phyloP scores from a whole-genome alignment of 495 filamentous ascomycete species.

The Letharia lupina region DNA sequence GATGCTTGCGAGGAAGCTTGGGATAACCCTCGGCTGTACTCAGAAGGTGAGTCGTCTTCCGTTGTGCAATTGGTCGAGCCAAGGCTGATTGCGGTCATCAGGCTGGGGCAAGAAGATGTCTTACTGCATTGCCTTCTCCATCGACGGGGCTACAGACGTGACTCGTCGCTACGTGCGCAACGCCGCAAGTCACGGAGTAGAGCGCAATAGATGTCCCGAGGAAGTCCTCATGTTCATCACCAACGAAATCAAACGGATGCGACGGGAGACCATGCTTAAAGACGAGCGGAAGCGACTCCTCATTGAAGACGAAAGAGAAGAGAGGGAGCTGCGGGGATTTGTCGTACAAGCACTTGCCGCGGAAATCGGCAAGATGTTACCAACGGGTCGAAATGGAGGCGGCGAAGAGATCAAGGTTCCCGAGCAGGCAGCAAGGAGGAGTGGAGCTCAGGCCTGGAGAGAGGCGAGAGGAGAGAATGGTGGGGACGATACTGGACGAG shows the following conservation, averaged over 20 bases:
- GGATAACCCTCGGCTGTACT: conserved; percentile 89
- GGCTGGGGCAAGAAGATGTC: conserved; percentile 90
- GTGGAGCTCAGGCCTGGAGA: conserved; percentile 21
- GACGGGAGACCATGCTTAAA: conserved; percentile 69
- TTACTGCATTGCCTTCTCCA: conserved; percentile 95
- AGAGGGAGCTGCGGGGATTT: conserved; percentile 70
- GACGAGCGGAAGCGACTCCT: conserved; percentile 71
- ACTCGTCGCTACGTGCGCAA: conserved; percentile 92
- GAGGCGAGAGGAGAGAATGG: conserved; percentile 20
- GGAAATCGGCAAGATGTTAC: conserved; percentile 49
- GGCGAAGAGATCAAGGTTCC: conserved; percentile 23
- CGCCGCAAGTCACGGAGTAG: conserved; percentile 57
- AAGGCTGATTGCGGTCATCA: conserved; percentile 26
- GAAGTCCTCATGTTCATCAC: conserved; percentile 83
- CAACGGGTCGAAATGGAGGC: conserved; percentile 17
- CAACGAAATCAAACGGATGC: conserved; percentile 76
- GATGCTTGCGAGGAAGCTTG: conserved; percentile 91
- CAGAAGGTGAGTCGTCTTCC: conserved; percentile 55
- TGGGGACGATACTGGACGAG: conserved; percentile 2
- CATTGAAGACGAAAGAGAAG: conserved; percentile 83
- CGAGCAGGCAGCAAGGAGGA: conserved; percentile 11
- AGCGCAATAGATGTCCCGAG: conserved; percentile 69
- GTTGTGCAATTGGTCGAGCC: not conserved
- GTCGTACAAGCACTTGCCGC: conserved; percentile 63
- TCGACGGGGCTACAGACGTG: conserved; percentile 90